Evolutionary conservation across 2,329 filamentous ascomycete genomes (phyloP).

Genomic region (Decorospora gaudefroyi): DNA sequence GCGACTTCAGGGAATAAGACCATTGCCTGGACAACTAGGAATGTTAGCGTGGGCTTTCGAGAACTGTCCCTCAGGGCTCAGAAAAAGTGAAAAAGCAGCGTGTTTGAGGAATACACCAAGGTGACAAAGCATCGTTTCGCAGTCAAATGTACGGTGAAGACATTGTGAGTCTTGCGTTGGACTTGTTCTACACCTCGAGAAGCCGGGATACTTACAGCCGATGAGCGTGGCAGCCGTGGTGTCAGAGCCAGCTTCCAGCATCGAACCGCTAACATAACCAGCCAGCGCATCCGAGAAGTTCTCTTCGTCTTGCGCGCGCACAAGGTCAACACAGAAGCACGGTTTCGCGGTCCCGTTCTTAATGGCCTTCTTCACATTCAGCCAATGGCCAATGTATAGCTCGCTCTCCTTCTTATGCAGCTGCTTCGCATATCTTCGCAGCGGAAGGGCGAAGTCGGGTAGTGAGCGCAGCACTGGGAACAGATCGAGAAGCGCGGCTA

Average conservation of each 20-base stretch:
- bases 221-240: conserved; percentile 33
- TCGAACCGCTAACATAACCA: conserved; percentile 29
- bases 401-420: conserved; percentile 53
- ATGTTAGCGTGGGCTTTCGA: background rate
- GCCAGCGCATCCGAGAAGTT: conserved; percentile 30
- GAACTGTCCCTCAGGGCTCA: no score
- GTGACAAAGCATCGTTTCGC: no score
- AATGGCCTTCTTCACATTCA: conserved; percentile 25
- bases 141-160: no score
- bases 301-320: conserved; percentile 25
- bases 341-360: conserved; percentile 22
- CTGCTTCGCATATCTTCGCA: conserved; percentile 48
- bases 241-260: conserved; percentile 40
- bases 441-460: conserved; percentile 36
- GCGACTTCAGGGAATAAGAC: conserved; percentile 31
- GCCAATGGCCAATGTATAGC: conserved; percentile 31
- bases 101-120: no score
- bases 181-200: no score
- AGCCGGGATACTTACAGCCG: conserved; percentile 26
- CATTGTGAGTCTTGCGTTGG: no score
- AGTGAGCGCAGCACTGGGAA: conserved; percentile 54
- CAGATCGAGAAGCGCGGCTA: conserved; percentile 53
- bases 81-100: no score
- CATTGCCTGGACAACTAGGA: conserved; percentile 33
- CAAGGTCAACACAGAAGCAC: conserved; percentile 32